Conservation (phyloP, 768 basidiomycete genomes). For the Plicaturopsis crispa region DNA sequence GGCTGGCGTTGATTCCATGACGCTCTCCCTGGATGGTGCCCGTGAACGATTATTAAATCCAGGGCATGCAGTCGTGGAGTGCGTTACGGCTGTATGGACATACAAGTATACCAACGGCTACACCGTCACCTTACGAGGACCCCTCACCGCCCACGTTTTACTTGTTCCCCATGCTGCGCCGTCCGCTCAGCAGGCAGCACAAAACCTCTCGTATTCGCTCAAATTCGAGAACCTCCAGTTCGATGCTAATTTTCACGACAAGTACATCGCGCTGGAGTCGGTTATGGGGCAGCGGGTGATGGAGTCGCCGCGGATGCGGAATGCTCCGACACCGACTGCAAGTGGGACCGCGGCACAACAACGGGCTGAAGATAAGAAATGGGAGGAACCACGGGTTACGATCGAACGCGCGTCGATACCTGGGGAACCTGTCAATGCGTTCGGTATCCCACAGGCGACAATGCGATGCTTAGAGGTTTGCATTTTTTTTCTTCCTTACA, state of each 20-base stretch:
- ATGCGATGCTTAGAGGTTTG: constrained; percentile 82
- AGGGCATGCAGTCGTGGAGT: constrained; percentile 51
- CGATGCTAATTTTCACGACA: constrained; percentile 66
- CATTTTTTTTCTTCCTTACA: constrained; percentile 5
- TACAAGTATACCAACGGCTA: constrained; percentile 78
- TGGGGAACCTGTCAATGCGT: constrained; percentile 79
- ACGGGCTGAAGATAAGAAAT: constrained; percentile 48
- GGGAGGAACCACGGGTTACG: constrained; percentile 58
- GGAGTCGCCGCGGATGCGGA: constrained; percentile 27
- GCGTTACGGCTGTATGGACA: constrained; percentile 70
- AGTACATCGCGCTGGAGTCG: constrained; percentile 60
- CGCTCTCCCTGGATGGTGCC: constrained; percentile 69
- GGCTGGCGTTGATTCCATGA: constrained; percentile 81
- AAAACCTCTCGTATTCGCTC: constrained; percentile 23
- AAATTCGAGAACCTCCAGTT: constrained; percentile 73
- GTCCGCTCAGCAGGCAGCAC: constrained; percentile 8
- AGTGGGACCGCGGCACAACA: constrained; percentile 13
- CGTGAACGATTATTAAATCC: constrained; percentile 56
- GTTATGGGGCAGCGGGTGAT: constrained; percentile 43
- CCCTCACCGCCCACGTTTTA: constrained; percentile 56
- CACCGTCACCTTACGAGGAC: constrained; percentile 67
- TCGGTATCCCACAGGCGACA: constrained; percentile 83
- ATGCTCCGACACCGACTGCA: constrained; percentile 24
- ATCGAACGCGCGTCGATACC: constrained; percentile 65
- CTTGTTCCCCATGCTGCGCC: background rate